Evolutionary conservation across 2,329 filamentous ascomycete genomes (phyloP).

Genomic region (Ustulina deusta): DNA sequence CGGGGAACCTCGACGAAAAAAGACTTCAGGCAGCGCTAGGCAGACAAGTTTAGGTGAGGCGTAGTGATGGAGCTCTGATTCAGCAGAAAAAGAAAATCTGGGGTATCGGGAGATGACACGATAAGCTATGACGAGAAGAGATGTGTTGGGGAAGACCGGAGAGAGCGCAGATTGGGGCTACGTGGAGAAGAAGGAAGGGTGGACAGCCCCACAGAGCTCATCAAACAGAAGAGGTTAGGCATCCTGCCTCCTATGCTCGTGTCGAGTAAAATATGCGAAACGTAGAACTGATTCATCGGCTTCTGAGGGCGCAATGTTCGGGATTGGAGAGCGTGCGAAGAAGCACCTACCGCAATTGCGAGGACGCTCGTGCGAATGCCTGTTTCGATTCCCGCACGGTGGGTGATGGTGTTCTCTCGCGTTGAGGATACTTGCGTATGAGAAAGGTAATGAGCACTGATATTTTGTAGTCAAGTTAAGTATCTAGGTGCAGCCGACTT

Average conservation of each 20-base stretch:
- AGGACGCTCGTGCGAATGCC: not conserved
- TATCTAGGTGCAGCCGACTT: not conserved
- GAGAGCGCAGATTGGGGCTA: not conserved
- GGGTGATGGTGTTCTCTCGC: not conserved
- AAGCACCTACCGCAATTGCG: not conserved
- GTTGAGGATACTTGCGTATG: not conserved
- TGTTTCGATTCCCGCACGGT: not conserved
- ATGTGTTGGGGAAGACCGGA: not conserved
- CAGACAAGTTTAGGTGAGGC: not conserved
- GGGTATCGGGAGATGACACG: not conserved
- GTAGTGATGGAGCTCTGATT: not conserved
- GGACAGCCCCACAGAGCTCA: too few relatives aligned
- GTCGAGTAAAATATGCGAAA: too few relatives aligned
- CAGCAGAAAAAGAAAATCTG: constrained; percentile 2
- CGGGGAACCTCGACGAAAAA: too few relatives aligned
- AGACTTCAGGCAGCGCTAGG: not conserved
- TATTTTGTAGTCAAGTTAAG: constrained; percentile 1
- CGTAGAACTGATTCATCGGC: constrained; percentile 5
- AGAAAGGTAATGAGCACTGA: not conserved
- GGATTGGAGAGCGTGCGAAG: not conserved
- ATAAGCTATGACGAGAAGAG: not conserved
- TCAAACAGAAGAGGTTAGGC: too few relatives aligned
- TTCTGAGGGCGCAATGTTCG: not conserved
- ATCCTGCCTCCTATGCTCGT: too few relatives aligned
- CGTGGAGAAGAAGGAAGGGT: too few relatives aligned